These are phyloP conservation scores for Chimonanthus salicifolius DNA, from an alignment of 164 flowering plant species.

Conservation along the genomic window DNA sequence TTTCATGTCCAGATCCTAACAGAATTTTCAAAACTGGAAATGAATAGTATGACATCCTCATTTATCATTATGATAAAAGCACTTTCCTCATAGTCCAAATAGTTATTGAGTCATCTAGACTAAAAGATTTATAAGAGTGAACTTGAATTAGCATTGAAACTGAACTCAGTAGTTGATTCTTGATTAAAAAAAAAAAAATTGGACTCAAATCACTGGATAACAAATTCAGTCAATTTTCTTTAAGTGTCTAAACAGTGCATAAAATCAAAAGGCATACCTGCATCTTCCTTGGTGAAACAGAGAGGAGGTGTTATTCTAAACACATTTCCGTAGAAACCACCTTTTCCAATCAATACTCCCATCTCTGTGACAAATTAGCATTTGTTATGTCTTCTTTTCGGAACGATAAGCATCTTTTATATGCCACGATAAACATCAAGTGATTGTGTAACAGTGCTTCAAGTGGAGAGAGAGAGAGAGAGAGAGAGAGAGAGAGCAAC, in stretches of 20 bases:
- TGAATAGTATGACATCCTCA: too few relatives aligned
- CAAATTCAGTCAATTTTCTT: neutral
- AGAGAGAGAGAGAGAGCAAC: conserved; percentile 27
- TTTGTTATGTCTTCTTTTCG: neutral
- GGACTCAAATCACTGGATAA: neutral
- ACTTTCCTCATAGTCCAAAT: too few relatives aligned
- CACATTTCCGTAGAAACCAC: conserved; percentile 83
- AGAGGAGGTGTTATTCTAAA: conserved; percentile 96
- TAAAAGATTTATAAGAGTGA: too few relatives aligned
- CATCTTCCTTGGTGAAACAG: conserved; percentile 90
- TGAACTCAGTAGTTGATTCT: too few relatives aligned
- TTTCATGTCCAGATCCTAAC: too few relatives aligned
- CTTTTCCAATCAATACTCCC: conserved; percentile 90
- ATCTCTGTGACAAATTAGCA: conserved; percentile 33
- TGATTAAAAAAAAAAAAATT: too few relatives aligned
- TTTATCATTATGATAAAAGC: too few relatives aligned
- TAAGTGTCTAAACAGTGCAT: neutral
- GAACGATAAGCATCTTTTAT: too few relatives aligned
- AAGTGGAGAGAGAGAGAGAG: conserved; percentile 1
- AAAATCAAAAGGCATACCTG: conserved; percentile 34
- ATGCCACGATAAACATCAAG: neutral
- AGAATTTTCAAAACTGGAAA: too few relatives aligned
- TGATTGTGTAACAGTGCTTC: too few relatives aligned
- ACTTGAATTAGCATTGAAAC: too few relatives aligned
- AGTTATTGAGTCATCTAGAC: too few relatives aligned